Conservation (phyloP, 768 basidiomycete genomes). For the Guyanaporus albipodus region DNA sequence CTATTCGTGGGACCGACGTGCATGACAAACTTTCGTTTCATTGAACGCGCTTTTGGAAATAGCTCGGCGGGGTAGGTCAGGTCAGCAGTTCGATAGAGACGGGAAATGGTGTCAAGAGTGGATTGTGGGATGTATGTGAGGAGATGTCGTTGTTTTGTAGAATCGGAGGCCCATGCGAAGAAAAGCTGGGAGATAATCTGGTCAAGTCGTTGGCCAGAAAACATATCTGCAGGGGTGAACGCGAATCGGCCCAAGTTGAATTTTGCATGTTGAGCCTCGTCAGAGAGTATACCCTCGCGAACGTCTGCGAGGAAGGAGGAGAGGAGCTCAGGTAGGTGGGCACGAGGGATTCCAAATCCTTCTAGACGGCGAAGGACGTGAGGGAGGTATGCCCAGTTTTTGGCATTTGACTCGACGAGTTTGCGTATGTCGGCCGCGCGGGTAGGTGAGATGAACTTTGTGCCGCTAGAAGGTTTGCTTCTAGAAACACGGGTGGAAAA, state of each 20-base stretch:
- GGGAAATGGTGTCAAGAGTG: slow-evolving; percentile 38
- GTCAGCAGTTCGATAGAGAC: slow-evolving; percentile 38
- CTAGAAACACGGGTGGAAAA: background rate
- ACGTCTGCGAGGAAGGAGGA: slow-evolving; percentile 39
- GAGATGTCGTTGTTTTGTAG: slow-evolving; percentile 25
- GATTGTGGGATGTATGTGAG: slow-evolving; percentile 24
- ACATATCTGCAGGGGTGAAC: slow-evolving; percentile 29
- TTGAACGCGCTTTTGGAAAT: slow-evolving; percentile 49
- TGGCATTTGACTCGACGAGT: slow-evolving; percentile 36
- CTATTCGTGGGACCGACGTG: slow-evolving; percentile 98
- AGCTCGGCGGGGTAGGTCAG: slow-evolving; percentile 46
- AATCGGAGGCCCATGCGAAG: slow-evolving; percentile 51
- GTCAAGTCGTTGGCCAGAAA: slow-evolving; percentile 36
- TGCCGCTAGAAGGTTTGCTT: background rate
- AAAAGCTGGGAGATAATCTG: slow-evolving; percentile 50
- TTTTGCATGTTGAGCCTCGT: slow-evolving; percentile 17
- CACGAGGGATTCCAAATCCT: slow-evolving; percentile 45
- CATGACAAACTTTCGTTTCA: slow-evolving; percentile 79
- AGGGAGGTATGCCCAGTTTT: slow-evolving; percentile 35
- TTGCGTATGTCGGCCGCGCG: slow-evolving; percentile 11
- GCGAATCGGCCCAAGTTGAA: slow-evolving; percentile 45
- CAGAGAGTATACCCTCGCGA: slow-evolving; percentile 27
- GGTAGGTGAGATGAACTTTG: slow-evolving; percentile 1
- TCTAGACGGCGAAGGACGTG: slow-evolving; percentile 39
- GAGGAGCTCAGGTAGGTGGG: slow-evolving; percentile 41